Percentiles rank a stretch among this genome's conserved stretches.
Conservation (phyloP, 2,329 filamentous ascomycete genomes). For the Talaromyces atroroseus region DNA sequence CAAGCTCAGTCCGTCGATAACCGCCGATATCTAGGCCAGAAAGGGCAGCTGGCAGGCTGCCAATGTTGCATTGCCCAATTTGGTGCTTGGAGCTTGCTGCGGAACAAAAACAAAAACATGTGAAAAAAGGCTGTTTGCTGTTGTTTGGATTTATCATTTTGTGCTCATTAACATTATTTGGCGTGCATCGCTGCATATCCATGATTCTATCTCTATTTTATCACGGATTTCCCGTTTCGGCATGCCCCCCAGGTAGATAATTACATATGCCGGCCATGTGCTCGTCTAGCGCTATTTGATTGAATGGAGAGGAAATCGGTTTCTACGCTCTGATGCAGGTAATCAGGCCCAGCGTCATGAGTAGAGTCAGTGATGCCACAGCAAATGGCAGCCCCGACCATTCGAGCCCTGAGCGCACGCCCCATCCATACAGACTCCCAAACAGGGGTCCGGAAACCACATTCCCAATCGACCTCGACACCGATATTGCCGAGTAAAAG, state of each 20-base stretch:
- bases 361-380: constrained; percentile 16
- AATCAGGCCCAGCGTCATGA: constrained; percentile 7
- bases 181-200: too few relatives aligned
- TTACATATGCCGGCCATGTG: not conserved
- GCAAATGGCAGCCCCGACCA: constrained; percentile 27
- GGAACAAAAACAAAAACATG: not conserved
- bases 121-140: not conserved
- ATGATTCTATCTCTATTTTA: not conserved
- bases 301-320: not conserved
- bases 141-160: not conserved
- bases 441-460: constrained; percentile 24
- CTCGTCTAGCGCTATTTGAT: not conserved
- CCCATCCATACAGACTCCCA: constrained; percentile 21
- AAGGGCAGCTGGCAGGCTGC: not conserved
- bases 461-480: constrained; percentile 19
- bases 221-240: not conserved
- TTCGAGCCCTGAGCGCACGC: constrained; percentile 21
- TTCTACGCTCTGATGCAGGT: constrained; percentile 3
- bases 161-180: not conserved
- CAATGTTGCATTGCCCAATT: not conserved
- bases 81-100: not conserved
- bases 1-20: not conserved
- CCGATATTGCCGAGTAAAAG: constrained; percentile 23
- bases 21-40: not conserved
- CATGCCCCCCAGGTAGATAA: not conserved